These are phyloP conservation scores for Nymphaea colorata DNA, from an alignment of 164 flowering plant species.

Conservation along the genomic window DNA sequence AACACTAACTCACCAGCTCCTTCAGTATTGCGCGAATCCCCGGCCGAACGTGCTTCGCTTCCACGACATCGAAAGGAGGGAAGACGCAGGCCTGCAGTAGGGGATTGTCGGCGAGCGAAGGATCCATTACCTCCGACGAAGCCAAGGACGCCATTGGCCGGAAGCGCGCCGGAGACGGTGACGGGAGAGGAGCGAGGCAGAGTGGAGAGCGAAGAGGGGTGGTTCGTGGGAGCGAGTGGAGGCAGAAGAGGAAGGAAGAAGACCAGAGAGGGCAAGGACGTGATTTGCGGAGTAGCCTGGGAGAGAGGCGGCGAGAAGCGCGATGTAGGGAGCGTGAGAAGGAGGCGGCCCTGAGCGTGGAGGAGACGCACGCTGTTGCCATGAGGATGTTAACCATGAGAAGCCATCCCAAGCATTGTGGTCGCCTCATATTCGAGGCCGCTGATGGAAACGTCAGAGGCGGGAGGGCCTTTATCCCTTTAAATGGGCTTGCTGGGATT, in stretches of 20 bases:
- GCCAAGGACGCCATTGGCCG: slow-evolving; percentile 1
- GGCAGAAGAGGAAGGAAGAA: slow-evolving; percentile 66
- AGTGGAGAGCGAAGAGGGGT: slow-evolving; percentile 4
- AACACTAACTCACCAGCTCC: slow-evolving; percentile 32
- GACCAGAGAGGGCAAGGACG: slow-evolving; percentile 75
- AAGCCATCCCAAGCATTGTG: background rate
- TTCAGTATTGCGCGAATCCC: slow-evolving; percentile 60
- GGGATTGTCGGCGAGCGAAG: slow-evolving; percentile 22
- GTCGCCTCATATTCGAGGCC: background rate
- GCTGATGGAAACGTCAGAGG: too few species aligned
- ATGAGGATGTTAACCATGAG: slow-evolving; percentile 8
- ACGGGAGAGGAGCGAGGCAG: background rate
- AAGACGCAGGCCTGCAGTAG: slow-evolving; percentile 58
- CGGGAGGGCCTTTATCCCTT: too few species aligned
- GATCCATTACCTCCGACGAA: slow-evolving; percentile 10
- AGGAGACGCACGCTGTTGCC: slow-evolving; percentile 22
- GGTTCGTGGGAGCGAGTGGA: slow-evolving; percentile 14
- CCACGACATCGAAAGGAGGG: slow-evolving; percentile 74
- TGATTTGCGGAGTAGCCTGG: slow-evolving; percentile 33
- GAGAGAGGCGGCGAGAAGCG: slow-evolving; percentile 10
- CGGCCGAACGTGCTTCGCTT: slow-evolving; percentile 73
- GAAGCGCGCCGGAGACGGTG: background rate
- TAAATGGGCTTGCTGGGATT: too few species aligned
- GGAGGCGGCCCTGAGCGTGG: slow-evolving; percentile 19
- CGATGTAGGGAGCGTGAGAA: slow-evolving; percentile 6